Base-by-base conservation (phyloP, 139 green algal genomes). In the Dunaliella primolecta region DNA sequence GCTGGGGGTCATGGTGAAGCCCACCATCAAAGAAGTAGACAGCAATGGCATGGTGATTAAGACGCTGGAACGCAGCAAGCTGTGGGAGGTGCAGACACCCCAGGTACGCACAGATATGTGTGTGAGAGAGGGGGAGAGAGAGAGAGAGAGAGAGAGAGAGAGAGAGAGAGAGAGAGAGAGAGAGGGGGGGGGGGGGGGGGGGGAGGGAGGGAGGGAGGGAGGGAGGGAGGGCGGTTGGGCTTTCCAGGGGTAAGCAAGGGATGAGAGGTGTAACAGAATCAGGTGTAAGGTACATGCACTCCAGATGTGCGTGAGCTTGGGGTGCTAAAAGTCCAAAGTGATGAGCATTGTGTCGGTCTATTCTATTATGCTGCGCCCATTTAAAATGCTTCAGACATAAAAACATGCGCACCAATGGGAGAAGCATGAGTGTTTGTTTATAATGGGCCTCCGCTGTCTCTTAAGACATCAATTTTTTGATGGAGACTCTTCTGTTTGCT, bases 21-120 rank as follows among this genome's bases (percentile, higher is more conserved):
- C 94, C 15, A 99, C 97, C 33, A 98, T 99, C 88, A 98, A 98
- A 89, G 92, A 98, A 88, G 94, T 98, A 24, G 92, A 94, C 84
- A 77, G 32, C 2, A 72, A 93, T 27, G 75, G 88, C 7, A 92
- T 90, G 46, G 96, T 99, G 20, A 89, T 94, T 2, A 93, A 95
- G 70, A 99, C 97, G 36, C 91, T 99, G 71, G 85, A 97, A 37
- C 92, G 97, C 2, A 87, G 91, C 2, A 89, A 89, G 81, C 94
- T 99, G 55, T 99, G 96, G 96, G 97, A 99, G 87, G 96, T 99
- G 83, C 97, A 99, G 85, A 99, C 97, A 29, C 97, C 97, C 36
- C 93, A 98, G 93, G 94, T 96, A 31, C 20, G 77, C 21, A n/a
- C 21, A 35, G 7, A n/a, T 11, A 15, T 77, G 71, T 31, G 25